Percentiles rank a stretch among this genome's conserved stretches.
Conservation (phyloP, 2,329 filamentous ascomycete species). For the Clarireedia homoeocarpa region DNA sequence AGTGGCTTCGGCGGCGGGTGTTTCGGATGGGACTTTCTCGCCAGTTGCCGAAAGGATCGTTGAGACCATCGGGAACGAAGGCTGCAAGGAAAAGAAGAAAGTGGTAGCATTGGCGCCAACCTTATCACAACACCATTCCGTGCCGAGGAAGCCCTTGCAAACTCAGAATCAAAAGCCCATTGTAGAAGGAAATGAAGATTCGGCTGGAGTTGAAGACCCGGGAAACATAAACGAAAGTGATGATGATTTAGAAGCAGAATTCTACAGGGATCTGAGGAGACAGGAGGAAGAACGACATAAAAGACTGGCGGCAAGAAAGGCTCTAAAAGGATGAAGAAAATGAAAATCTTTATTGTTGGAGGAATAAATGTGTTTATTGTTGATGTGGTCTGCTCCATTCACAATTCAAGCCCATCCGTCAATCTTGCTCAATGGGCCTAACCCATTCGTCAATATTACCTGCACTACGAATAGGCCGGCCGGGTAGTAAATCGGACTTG, state of each 20-base stretch:
- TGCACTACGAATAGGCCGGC: too few relatives aligned
- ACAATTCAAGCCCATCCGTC: too few relatives aligned
- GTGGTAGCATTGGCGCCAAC: too few relatives aligned
- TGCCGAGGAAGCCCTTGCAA: not conserved
- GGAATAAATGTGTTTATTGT: too few relatives aligned
- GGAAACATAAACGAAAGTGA: not conserved
- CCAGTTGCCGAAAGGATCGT: not conserved
- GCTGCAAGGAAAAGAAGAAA: too few relatives aligned
- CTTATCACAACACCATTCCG: too few relatives aligned
- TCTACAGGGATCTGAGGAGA: conserved; percentile 1
- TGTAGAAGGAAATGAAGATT: not conserved
- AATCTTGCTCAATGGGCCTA: too few relatives aligned
- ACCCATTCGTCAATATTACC: too few relatives aligned
- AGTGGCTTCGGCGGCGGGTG: not conserved
- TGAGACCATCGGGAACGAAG: not conserved
- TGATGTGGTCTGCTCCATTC: too few relatives aligned
- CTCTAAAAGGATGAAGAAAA: not conserved
- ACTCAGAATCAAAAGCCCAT: not conserved
- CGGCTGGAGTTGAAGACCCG: too few relatives aligned
- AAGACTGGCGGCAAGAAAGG: not conserved
- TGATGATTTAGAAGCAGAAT: conserved; percentile 2
- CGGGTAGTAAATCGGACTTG: too few relatives aligned
- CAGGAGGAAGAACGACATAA: not conserved
- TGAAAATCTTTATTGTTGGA: not conserved
- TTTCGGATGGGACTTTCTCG: not conserved